These are phyloP conservation scores for Paecilomyces niveus DNA, from an alignment of 2,329 filamentous ascomycete genomes.

Conservation along the genomic window DNA sequence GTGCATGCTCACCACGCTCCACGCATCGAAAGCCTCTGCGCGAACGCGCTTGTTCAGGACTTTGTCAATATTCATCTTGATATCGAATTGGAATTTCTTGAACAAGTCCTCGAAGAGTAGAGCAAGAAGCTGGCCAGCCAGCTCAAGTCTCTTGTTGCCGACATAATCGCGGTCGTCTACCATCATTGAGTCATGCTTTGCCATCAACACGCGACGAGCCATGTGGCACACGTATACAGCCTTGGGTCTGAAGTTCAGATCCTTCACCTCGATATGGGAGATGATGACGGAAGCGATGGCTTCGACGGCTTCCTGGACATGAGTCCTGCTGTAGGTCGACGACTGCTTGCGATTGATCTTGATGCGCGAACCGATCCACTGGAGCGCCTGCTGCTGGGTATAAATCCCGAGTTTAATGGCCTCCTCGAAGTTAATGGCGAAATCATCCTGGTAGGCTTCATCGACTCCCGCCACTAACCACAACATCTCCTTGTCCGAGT, in stretches of 20 bases:
- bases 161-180: slow-evolving; percentile 97
- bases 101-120: slow-evolving; percentile 96
- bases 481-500: slow-evolving; percentile 92
- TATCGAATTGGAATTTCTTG: slow-evolving; percentile 83
- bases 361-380: slow-evolving; percentile 80
- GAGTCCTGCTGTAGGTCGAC: slow-evolving; percentile 62
- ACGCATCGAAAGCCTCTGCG: slow-evolving; percentile 80
- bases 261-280: slow-evolving; percentile 85
- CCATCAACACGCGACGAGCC: slow-evolving; percentile 93
- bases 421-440: slow-evolving; percentile 91
- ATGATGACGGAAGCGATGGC: slow-evolving; percentile 89
- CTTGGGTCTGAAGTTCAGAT: slow-evolving; percentile 93
- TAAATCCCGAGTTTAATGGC: slow-evolving; percentile 75
- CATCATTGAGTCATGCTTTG: slow-evolving; percentile 76
- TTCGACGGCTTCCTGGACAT: slow-evolving; percentile 86
- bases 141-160: slow-evolving; percentile 89
- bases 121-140: slow-evolving; percentile 89
- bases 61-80: slow-evolving; percentile 93
- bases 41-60: slow-evolving; percentile 89
- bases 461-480: slow-evolving; percentile 84
- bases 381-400: slow-evolving; percentile 91
- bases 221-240: slow-evolving; percentile 95
- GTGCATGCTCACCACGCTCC: slow-evolving; percentile 74
- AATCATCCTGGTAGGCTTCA: slow-evolving; percentile 85
- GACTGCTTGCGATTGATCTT: slow-evolving; percentile 69